Percentiles rank a stretch among this genome's conserved stretches.
phyloP scores from a whole-genome alignment of 164 flowering plant genomes.

The Chloranthus sessilifolius region DNA sequence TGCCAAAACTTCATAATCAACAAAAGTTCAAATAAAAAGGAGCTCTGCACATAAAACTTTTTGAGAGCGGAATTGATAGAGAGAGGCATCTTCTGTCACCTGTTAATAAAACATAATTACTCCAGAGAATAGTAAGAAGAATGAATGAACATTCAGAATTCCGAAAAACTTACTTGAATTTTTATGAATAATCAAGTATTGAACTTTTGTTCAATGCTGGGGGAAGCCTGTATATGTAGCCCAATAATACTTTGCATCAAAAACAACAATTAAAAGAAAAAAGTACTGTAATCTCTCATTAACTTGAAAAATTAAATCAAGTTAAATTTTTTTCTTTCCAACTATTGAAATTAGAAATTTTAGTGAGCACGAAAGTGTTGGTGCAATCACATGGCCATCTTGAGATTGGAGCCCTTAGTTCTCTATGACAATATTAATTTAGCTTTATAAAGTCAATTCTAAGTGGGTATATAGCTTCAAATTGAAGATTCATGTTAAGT shows the following conservation, averaged over 20 bases:
- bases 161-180: neutral
- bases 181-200: slow-evolving; percentile 23
- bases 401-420: too few relatives aligned
- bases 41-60: slow-evolving; percentile 36
- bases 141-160: slow-evolving; percentile 11
- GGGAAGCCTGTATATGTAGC: slow-evolving; percentile 50
- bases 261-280: neutral
- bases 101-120: slow-evolving; percentile 5
- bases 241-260: slow-evolving; percentile 5
- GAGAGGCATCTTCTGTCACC: neutral
- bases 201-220: slow-evolving; percentile 74
- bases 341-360: neutral
- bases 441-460: too few relatives aligned
- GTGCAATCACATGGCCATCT: neutral
- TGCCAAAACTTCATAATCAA: slow-evolving; percentile 42
- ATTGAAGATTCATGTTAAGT: too few relatives aligned
- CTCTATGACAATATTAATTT: too few relatives aligned
- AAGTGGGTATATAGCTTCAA: too few relatives aligned
- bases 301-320: neutral
- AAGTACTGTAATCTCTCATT: too few relatives aligned
- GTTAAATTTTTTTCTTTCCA: neutral
- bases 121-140: slow-evolving; percentile 6
- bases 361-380: neutral
- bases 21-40: slow-evolving; percentile 14
- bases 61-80: neutral